A percentile compares a stretch with the other conserved stretches of the same genome.
Conservation (phyloP, 352 stramenopile species). For the Globisporangium orthogonon region DNA sequence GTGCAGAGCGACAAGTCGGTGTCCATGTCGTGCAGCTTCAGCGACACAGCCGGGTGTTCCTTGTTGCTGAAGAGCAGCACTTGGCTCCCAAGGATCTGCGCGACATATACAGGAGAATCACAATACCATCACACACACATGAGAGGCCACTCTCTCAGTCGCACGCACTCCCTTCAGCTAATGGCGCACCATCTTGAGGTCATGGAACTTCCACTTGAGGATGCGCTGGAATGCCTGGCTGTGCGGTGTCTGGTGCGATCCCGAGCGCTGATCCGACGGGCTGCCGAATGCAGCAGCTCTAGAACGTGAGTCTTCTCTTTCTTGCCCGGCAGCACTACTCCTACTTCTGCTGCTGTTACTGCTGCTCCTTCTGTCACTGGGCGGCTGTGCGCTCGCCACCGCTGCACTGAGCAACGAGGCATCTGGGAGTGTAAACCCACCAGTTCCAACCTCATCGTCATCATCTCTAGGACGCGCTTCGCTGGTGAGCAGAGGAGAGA, state of each 20-base stretch:
- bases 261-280: constrained; percentile 6
- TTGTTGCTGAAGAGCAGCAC: constrained; percentile 81
- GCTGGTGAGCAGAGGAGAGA: neutral
- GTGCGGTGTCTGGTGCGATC: constrained; percentile 15
- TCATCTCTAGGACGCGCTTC: neutral
- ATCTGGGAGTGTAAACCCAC: neutral
- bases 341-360: neutral
- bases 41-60: constrained; percentile 75
- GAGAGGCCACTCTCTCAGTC: neutral
- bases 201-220: constrained; percentile 84
- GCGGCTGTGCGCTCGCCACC: no score
- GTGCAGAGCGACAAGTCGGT: constrained; percentile 77
- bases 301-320: neutral
- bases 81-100: constrained; percentile 71
- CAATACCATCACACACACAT: neutral
- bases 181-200: constrained; percentile 73
- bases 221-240: constrained; percentile 58
- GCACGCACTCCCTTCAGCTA: no score
- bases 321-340: no score
- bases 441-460: neutral
- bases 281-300: constrained; percentile 9
- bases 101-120: constrained; percentile 1
- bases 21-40: constrained; percentile 84
- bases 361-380: no score
- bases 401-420: neutral